These are phyloP conservation scores for Ophiorrhiza pumila DNA, from an alignment of 257 asterid species.

Conservation along the genomic window DNA sequence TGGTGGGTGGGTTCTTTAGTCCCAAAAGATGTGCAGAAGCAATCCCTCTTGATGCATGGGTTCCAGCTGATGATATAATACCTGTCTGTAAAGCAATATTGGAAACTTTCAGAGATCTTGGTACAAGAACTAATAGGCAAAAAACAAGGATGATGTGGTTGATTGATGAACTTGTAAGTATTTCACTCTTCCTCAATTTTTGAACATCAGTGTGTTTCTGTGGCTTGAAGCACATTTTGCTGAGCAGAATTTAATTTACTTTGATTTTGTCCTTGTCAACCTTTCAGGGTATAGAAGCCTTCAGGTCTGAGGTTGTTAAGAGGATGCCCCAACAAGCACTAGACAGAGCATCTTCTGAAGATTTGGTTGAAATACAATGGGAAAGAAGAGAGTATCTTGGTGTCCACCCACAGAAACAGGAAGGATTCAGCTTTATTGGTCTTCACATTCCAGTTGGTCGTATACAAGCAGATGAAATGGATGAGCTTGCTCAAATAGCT, in stretches of 20 bases:
- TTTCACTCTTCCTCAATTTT: neutral
- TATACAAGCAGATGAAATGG: slow-evolving; percentile 85
- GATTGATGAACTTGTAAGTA: slow-evolving; percentile 91
- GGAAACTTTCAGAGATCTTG: slow-evolving; percentile 85
- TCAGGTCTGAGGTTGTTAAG: slow-evolving; percentile 75
- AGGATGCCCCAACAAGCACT: slow-evolving; percentile 66
- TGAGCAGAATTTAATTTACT: neutral
- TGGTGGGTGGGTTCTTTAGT: slow-evolving; percentile 95
- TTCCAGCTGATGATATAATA: slow-evolving; percentile 79
- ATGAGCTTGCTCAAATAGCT: slow-evolving; percentile 76
- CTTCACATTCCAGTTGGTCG: slow-evolving; percentile 94
- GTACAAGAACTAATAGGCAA: slow-evolving; percentile 86
- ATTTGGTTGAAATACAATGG: slow-evolving; percentile 62
- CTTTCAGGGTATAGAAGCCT: slow-evolving; percentile 80
- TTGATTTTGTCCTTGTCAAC: slow-evolving; percentile 4
- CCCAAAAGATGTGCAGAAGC: slow-evolving; percentile 93
- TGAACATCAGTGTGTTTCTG: neutral
- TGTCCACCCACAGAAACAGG: slow-evolving; percentile 76
- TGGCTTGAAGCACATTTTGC: slow-evolving; percentile 1
- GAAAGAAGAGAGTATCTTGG: slow-evolving; percentile 85
- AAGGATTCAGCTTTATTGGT: slow-evolving; percentile 77
- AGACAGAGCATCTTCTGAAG: slow-evolving; percentile 75
- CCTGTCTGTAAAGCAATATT: slow-evolving; percentile 78
- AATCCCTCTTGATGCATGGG: slow-evolving; percentile 96
- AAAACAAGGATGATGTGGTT: slow-evolving; percentile 98